A percentile compares a stretch with the other conserved stretches of the same genome.
Evolutionary conservation across 192 early-diverging fungal species (phyloP).

Genomic region (Coemansia reversa): DNA sequence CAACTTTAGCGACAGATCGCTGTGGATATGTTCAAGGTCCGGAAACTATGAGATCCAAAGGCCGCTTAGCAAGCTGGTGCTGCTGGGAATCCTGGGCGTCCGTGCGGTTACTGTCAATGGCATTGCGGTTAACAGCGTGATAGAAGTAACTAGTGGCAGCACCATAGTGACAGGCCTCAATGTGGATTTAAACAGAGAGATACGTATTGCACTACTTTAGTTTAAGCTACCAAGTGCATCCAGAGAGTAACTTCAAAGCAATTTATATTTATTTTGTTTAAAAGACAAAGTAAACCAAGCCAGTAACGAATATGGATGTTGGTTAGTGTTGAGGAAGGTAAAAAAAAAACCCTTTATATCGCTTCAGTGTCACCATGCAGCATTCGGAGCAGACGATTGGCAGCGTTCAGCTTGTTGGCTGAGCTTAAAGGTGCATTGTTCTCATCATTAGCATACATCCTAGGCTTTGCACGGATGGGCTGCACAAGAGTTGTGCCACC

Average conservation of each 20-base stretch:
- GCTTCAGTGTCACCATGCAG: conserved; percentile 10
- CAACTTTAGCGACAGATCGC: background rate
- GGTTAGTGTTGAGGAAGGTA: background rate
- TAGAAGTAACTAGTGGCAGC: conserved; percentile 8
- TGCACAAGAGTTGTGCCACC: conserved; percentile 32
- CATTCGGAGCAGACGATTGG: conserved; percentile 10
- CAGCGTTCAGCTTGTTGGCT: background rate
- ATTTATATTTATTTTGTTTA: too few relatives aligned
- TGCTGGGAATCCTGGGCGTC: conserved; percentile 24
- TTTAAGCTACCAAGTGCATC: too few relatives aligned
- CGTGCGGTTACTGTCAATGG: conserved; percentile 17
- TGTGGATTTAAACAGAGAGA: conserved; percentile 16
- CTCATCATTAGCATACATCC: background rate
- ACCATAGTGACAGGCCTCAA: conserved; percentile 14
- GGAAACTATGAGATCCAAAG: conserved; percentile 10
- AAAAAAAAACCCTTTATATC: too few relatives aligned
- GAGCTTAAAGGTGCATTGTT: background rate
- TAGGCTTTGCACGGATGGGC: conserved; percentile 16
- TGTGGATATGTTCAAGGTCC: conserved; percentile 11
- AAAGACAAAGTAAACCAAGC: too few relatives aligned
- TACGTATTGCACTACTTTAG: conserved; percentile 8
- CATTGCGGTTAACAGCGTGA: background rate
- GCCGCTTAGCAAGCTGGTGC: conserved; percentile 15
- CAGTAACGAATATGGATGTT: too few relatives aligned
- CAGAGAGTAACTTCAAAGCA: too few relatives aligned